phyloP scores from a whole-genome alignment of 2,329 filamentous ascomycete genomes.

The Stachybotrys elegans region DNA sequence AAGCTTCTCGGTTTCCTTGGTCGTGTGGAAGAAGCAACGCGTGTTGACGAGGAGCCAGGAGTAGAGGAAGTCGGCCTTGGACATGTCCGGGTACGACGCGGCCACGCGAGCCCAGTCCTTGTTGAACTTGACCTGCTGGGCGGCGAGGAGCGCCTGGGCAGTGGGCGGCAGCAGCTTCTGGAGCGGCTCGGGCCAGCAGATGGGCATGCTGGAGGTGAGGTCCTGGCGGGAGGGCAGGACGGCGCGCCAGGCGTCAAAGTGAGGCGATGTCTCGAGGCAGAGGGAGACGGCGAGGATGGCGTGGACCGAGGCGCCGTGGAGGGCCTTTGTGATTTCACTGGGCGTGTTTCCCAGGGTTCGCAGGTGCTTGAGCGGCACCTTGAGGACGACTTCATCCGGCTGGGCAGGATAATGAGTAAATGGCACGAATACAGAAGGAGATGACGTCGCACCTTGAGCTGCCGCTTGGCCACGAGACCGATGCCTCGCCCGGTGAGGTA shows the following conservation, averaged over 20 bases:
- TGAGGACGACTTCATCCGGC: conserved; percentile 52
- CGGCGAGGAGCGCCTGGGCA: conserved; percentile 38
- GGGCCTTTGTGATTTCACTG: conserved; percentile 41
- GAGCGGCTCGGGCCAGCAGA: conserved; percentile 40
- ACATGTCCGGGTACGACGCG: conserved; percentile 19
- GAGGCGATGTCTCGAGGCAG: conserved; percentile 43
- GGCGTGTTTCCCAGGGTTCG: conserved; percentile 60
- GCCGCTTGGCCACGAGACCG: neutral
- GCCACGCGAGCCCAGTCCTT: conserved; percentile 33
- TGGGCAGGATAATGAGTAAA: conserved; percentile 13
- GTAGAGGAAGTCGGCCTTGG: conserved; percentile 42
- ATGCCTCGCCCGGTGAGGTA: neutral
- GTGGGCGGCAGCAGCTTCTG: conserved; percentile 38
- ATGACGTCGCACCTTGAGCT: neutral
- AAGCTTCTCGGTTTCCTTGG: conserved; percentile 36
- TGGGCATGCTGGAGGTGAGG: conserved; percentile 43
- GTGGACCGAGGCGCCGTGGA: conserved; percentile 57
- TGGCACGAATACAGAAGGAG: neutral
- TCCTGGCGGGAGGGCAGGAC: conserved; percentile 62
- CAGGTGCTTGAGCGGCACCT: conserved; percentile 59
- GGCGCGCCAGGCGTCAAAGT: conserved; percentile 55
- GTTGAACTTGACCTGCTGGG: conserved; percentile 44
- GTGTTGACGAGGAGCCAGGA: conserved; percentile 58
- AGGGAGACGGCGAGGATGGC: conserved; percentile 68
- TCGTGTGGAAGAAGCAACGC: conserved; percentile 55